Conservation (phyloP, 208 protist genomes). For the Leishmania arabica region DNA sequence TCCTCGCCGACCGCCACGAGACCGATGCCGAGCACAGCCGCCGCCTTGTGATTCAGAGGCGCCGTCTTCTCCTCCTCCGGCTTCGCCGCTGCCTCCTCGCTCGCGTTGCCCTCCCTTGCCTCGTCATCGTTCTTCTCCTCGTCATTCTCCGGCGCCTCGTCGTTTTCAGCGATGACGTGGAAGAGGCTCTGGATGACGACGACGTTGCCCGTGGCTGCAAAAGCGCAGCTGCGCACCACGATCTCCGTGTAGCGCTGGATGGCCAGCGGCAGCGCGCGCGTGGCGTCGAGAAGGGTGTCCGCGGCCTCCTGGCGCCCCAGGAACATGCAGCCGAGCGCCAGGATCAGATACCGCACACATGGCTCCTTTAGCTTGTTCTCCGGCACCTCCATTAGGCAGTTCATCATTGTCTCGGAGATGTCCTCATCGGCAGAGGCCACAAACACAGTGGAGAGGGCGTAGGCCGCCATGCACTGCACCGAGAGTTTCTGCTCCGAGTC, state of each 20-base stretch:
- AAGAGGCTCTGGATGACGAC: conserved; percentile 98
- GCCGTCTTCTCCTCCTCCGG: conserved; percentile 31
- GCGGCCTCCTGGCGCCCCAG: conserved; percentile 93
- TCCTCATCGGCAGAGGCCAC: conserved; percentile 96
- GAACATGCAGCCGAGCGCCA: conserved; percentile 96
- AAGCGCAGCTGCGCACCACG: conserved; percentile 97
- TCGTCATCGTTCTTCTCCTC: conserved; percentile 40
- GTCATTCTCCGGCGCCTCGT: conserved; percentile 49
- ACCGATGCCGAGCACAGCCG: conserved; percentile 98
- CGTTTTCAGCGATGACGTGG: conserved; percentile 94
- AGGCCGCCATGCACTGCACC: conserved; percentile 92
- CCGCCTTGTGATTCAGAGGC: conserved; percentile 88
- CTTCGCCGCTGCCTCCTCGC: not conserved
- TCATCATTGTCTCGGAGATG: conserved; percentile 93
- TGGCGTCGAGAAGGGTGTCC: conserved; percentile 93
- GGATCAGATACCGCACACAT: conserved; percentile 90
- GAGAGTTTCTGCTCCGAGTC: conserved; percentile 94
- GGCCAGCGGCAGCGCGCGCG: conserved; percentile 72
- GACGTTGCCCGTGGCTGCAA: conserved; percentile 99
- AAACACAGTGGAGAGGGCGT: conserved; percentile 97
- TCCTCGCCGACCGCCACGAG: conserved; percentile 98
- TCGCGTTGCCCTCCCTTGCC: conserved; percentile 9
- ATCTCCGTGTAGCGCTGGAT: conserved; percentile 92
- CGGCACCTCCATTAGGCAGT: conserved; percentile 90
- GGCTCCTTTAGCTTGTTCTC: conserved; percentile 66